phyloP scores from a whole-genome alignment of 805 yeast genomes.

The Ogataea corticis region DNA sequence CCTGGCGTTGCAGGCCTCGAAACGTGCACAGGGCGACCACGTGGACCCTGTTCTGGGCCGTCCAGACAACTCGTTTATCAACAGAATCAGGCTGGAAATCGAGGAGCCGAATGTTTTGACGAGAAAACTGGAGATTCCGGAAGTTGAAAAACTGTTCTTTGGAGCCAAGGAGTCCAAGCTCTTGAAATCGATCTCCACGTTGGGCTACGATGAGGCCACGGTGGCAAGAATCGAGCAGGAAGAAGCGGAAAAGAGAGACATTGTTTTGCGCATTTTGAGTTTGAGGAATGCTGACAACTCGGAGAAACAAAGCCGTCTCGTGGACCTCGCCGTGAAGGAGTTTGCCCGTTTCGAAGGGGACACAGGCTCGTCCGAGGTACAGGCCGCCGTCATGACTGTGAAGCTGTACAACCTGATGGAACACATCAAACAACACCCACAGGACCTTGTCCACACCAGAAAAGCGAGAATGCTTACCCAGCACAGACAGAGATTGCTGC shows the following conservation, averaged over 20 bases:
- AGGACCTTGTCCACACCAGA: constrained; percentile 73
- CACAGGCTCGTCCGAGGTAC: constrained; percentile 94
- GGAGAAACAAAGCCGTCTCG: constrained; percentile 59
- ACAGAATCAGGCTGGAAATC: constrained; percentile 64
- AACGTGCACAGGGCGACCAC: constrained; percentile 28
- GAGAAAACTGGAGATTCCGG: constrained; percentile 56
- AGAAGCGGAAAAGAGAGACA: constrained; percentile 63
- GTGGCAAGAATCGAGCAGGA: constrained; percentile 29
- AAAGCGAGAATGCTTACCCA: constrained; percentile 81
- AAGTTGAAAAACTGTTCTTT: constrained; percentile 72
- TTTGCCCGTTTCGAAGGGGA: constrained; percentile 85
- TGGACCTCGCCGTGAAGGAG: constrained; percentile 69
- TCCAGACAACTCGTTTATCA: constrained; percentile 62
- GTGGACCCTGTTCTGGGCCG: constrained; percentile 88
- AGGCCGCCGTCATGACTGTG: constrained; percentile 87
- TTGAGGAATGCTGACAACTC: constrained; percentile 66
- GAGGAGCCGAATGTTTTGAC: constrained; percentile 66
- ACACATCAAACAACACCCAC: constrained; percentile 67
- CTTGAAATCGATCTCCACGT: constrained; percentile 30
- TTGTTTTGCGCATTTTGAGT: constrained; percentile 67
- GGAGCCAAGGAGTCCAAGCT: constrained; percentile 72
- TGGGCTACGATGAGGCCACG: constrained; percentile 24
- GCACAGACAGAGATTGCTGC: constrained; percentile 78
- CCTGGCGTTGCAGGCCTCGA: constrained; percentile 17
- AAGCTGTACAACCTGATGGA: constrained; percentile 74